Base-by-base conservation (phyloP, 2,329 filamentous ascomycete species). In the Venturia asperata region DNA sequence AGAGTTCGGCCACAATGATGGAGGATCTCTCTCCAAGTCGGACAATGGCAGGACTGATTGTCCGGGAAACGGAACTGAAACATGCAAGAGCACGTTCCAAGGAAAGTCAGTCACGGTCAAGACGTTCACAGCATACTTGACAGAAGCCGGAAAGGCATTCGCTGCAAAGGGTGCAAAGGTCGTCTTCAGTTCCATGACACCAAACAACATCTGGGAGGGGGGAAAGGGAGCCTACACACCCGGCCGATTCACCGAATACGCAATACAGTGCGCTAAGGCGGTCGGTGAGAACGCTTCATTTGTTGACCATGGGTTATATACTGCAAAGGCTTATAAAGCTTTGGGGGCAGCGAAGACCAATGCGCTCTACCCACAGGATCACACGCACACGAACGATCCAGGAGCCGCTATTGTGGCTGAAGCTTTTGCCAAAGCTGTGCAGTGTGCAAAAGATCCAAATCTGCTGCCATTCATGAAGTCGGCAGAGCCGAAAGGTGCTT, bases 1-100 rank as follows among this genome's bases (percentile, higher is more conserved):
- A 64, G 87, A 89, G 70, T 88, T 90, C 70, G 87, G 87, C 0
- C 87, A 90, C 77, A 90, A 90, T 70, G 87, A 90, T 69, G 87
- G 86, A 27, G 85, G 86, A 1, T 81, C 81, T 0, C 76, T 85
- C 10, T 41, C 39, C 1, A 75, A 72, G 2, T 74, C 73, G 1
- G 87, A 89, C 72, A 88, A 88, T 69, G 83, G 83, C 0, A 81
- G 86, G 17, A 83, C 81, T 1, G 85, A 83, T 69, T 89, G 87
- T 66, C 72, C 76, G 1, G 84, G 84, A 2, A 75, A 78, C 0
- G 83, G 83, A 17, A 71, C 72, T 9, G 79, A 87, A 71, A 71
- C 75, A 43, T 82, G 80, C 0, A 15, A 58, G 17, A 42, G n/a
- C 47, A 78, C 74, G 2, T 85, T 83, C 69, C 76, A 83, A 67